These are phyloP conservation scores for Malassezia caprae DNA, from an alignment of 1,284 basidiomycete species.

Conservation along the genomic window DNA sequence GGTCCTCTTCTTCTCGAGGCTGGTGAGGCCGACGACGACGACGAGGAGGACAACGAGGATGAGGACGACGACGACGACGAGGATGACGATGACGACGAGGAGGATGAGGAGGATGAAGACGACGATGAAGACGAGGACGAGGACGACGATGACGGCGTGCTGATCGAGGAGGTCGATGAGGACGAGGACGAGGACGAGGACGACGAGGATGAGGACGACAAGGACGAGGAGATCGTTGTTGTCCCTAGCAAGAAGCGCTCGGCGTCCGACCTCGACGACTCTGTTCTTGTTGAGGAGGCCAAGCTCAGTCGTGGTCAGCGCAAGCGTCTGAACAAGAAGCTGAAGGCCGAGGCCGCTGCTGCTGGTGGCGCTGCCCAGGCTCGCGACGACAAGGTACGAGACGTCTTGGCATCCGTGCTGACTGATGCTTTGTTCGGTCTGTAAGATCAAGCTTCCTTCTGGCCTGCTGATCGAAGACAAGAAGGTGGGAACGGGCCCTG, in stretches of 20 bases:
- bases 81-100: slow-evolving; percentile 59
- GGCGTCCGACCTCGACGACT: slow-evolving; percentile 51
- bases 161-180: slow-evolving; percentile 47
- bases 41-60: slow-evolving; percentile 29
- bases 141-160: slow-evolving; percentile 55
- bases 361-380: slow-evolving; percentile 22
- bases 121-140: slow-evolving; percentile 16
- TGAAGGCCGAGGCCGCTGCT: slow-evolving; percentile 53
- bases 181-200: slow-evolving; percentile 22
- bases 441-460: slow-evolving; percentile 56
- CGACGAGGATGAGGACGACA: slow-evolving; percentile 39
- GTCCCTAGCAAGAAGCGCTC: slow-evolving; percentile 56
- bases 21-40: slow-evolving; percentile 22
- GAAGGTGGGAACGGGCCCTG: slow-evolving; percentile 67
- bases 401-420: slow-evolving; percentile 20
- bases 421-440: slow-evolving; percentile 14
- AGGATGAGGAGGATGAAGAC: slow-evolving; percentile 26
- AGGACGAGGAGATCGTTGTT: slow-evolving; percentile 35
- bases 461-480: slow-evolving; percentile 71
- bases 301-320: slow-evolving; percentile 46
- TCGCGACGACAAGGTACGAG: slow-evolving; percentile 50
- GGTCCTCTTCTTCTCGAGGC: background rate
- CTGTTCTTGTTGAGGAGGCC: slow-evolving; percentile 5
- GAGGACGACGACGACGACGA: slow-evolving; percentile 20
- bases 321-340: slow-evolving; percentile 57